Conservation (phyloP, 768 basidiomycete genomes). For the Podaxis pistillaris region DNA sequence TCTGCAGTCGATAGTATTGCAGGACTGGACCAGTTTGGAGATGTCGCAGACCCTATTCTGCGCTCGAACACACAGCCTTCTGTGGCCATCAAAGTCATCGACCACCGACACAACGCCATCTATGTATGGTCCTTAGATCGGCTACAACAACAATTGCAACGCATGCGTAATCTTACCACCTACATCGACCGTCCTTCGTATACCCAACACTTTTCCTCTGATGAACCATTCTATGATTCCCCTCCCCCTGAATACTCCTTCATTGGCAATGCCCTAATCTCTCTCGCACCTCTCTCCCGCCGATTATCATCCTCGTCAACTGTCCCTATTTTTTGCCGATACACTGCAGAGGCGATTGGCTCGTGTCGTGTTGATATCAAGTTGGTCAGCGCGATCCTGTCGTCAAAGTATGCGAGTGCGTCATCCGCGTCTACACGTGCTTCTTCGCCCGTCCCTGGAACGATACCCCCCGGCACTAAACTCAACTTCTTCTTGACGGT, state of each 20-base stretch:
- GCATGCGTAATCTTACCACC: slow-evolving; percentile 90
- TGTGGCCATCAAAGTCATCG: slow-evolving; percentile 88
- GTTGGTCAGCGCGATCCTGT: slow-evolving; percentile 66
- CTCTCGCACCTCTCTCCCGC: slow-evolving; percentile 78
- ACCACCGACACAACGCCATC: slow-evolving; percentile 82
- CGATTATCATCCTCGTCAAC: slow-evolving; percentile 70
- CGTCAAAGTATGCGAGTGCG: slow-evolving; percentile 56
- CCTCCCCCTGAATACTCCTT: slow-evolving; percentile 90
- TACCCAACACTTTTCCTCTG: slow-evolving; percentile 89
- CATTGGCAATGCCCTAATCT: slow-evolving; percentile 83
- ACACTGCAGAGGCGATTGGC: slow-evolving; percentile 94
- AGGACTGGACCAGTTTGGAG: slow-evolving; percentile 88
- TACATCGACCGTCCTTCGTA: slow-evolving; percentile 93
- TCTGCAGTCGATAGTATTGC: slow-evolving; percentile 86
- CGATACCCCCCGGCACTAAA: slow-evolving; percentile 74
- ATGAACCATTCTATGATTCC: slow-evolving; percentile 90
- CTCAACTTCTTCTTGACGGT: slow-evolving; percentile 83
- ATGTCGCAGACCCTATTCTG: slow-evolving; percentile 82
- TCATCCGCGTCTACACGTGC: slow-evolving; percentile 71
- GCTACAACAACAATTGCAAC: slow-evolving; percentile 83
- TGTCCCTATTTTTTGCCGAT: slow-evolving; percentile 89
- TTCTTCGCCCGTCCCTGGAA: slow-evolving; percentile 68
- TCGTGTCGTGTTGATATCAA: slow-evolving; percentile 88
- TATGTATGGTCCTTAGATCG: slow-evolving; percentile 91
- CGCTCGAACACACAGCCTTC: slow-evolving; percentile 75